Base-by-base conservation (phyloP, 352 stramenopile species). In the Globisporangium barbulae region DNA sequence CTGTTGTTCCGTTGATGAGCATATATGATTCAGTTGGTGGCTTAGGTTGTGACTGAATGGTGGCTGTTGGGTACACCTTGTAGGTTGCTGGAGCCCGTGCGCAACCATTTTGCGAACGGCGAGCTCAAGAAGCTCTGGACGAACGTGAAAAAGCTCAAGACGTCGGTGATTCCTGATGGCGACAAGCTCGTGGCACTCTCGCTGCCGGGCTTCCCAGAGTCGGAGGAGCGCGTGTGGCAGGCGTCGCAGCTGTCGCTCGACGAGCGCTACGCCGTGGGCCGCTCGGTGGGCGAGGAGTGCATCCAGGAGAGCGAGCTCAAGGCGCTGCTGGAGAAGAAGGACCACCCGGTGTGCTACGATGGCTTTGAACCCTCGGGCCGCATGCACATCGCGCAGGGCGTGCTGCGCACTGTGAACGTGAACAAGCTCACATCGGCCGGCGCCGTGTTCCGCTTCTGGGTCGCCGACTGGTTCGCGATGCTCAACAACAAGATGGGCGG, bases 401-500 rank as follows among this genome's bases (percentile, higher is more conserved):
- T 98, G 22, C 78, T 98, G 65, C 89, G 96, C 49, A 97, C 97
- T 6, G 96, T 99, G 79, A 99, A 99, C 77, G 97, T 99, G 64
- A 93, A 93, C 75, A 89, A 88, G 45, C 80, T 94, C n/a, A 99
- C 96, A 39, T 86, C 77, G 13, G 73, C 88, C 5, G 97, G 97
- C 31, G 93, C 94, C 28, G 96, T 98, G 9, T 99, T 99, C 75
- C 96, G 98, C 71, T 99, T 99, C 77, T 99, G 98, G 98, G 97
- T 99, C 31, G 98, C 98, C n/a, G 98, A 99, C 75, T 99, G 98
- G 98, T 99, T 99, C 75, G 98, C 97, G 17, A 94, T 99, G 69
- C 94, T 99, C 69, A 99, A 99, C 78, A 98, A 98, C 78, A 99
- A 99, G 80, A 99, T 99, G 96, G 96, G 95, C 58, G 97, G 97